Evolutionary conservation across 2,329 filamentous ascomycete genomes (phyloP), one percentile per base, ranked within the genome.

Genomic region (Blastomyces emzantsi): DNA sequence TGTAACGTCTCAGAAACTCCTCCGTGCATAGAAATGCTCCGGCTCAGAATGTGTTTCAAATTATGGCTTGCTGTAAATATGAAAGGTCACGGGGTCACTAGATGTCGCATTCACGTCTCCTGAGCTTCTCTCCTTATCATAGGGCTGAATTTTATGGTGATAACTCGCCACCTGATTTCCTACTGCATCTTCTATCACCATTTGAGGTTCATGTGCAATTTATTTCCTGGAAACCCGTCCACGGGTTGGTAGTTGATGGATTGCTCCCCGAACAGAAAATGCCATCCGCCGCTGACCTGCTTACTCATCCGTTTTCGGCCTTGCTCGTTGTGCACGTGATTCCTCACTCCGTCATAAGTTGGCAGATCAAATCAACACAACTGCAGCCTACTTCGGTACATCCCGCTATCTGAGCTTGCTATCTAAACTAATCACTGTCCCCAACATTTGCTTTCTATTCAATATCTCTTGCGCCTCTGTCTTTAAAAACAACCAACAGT

Each of bases 271-370:
- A n/a, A 19, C 1, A 30, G 43, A 11, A 54, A 54, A 54, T 54
- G 33, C 51, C 22, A 57, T 57, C 30, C 36, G 28, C 36, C 30
- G 30, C 55, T 41, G 36, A 15, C 8, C 7, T 41, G 36, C 36
- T 43, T 17, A 43, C 30, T 58, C 33, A 28, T 22, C 3, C 19
- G 15, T n/a, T 4, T 41, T n/a, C n/a, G 30, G 17, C 36, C 33
- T 9, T 17, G 54, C 33, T 17, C 33, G 13, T 13, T 15, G 55
- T 17, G 19, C 33, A 28, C 43, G 62, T 59, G 43, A 63, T 43
- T 9, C 56, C 47, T 52, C 52, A 59, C 25, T 49, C 45, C 54
- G 55, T 63, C 55, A 52, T 63, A 19, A 19, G 28, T 7, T 15
- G 1, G 13, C 15, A 17, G 11, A 33, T 33, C 30, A 33, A 17